Percentiles rank a stretch among this genome's conserved stretches.
Conservation (phyloP, 331 rosid genomes). For the Acacia concinna region DNA sequence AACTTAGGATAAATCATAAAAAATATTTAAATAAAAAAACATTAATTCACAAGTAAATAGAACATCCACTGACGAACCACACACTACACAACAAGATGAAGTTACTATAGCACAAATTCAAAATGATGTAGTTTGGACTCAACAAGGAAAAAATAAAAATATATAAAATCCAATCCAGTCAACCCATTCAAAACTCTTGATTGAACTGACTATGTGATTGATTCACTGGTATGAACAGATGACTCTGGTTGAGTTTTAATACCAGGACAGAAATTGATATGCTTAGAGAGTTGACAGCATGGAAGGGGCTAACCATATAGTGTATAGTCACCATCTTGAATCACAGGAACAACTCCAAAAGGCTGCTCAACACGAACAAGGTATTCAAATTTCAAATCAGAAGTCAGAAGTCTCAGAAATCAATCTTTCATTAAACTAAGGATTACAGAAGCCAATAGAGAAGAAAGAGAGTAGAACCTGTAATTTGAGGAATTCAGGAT, state of each 20-base stretch:
- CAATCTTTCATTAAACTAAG: not conserved
- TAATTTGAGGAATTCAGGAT: slow-evolving; percentile 15
- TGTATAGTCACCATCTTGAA: slow-evolving; percentile 36
- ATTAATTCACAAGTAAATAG: not conserved
- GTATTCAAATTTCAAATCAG: not conserved
- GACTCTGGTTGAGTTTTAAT: too few species aligned
- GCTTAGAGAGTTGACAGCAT: not conserved
- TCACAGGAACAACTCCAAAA: slow-evolving; percentile 32
- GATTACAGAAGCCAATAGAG: not conserved
- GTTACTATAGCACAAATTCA: too few species aligned
- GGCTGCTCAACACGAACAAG: not conserved
- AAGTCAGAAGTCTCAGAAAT: not conserved
- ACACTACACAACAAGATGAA: too few species aligned
- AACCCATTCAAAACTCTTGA: too few species aligned
- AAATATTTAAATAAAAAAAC: too few species aligned
- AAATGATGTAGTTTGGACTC: too few species aligned
- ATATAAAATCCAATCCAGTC: too few species aligned
- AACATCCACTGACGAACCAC: not conserved
- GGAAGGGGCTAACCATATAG: slow-evolving; percentile 14
- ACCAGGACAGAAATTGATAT: not conserved
- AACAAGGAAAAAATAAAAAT: too few species aligned
- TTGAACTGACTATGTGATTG: too few species aligned
- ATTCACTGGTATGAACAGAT: too few species aligned
- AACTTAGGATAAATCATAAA: not conserved
- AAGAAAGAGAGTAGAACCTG: not conserved